Percentiles rank a stretch among this genome's conserved stretches.
Evolutionary conservation across 2,329 filamentous ascomycete species (phyloP).

Genomic region (Fusarium lyarnte): DNA sequence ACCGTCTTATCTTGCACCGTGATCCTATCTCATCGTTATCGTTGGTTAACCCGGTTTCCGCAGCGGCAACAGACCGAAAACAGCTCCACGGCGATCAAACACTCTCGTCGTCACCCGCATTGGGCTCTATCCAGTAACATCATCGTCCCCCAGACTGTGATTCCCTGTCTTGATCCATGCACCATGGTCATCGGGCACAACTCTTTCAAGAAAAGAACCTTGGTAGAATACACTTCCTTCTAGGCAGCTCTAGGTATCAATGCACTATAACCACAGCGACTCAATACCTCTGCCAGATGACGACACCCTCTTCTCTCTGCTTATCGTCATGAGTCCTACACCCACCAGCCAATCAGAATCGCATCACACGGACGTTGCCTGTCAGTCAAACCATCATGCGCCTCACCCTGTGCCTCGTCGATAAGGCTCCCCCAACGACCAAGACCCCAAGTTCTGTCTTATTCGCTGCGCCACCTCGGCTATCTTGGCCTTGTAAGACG

Average conservation of each 20-base stretch:
- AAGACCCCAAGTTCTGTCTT: neutral
- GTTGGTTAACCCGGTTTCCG: slow-evolving; percentile 1
- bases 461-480: slow-evolving; percentile 29
- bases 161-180: slow-evolving; percentile 1
- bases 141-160: neutral
- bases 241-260: slow-evolving; percentile 23
- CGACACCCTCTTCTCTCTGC: slow-evolving; percentile 33
- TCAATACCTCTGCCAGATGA: slow-evolving; percentile 11
- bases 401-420: slow-evolving; percentile 28
- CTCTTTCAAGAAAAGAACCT: slow-evolving; percentile 27
- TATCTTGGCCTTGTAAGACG: slow-evolving; percentile 13
- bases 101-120: neutral
- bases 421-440: slow-evolving; percentile 23
- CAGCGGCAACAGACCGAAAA: neutral
- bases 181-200: slow-evolving; percentile 24
- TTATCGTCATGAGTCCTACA: slow-evolving; percentile 32
- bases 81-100: slow-evolving; percentile 13
- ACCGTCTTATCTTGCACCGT: slow-evolving; percentile 2
- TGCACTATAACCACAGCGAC: neutral
- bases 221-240: slow-evolving; percentile 22
- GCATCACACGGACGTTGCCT: slow-evolving; percentile 31
- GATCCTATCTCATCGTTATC: neutral
- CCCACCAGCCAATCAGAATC: slow-evolving; percentile 5
- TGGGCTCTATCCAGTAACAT: neutral
- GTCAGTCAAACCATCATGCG: slow-evolving; percentile 28